Evolutionary conservation across 345 rosid species (phyloP).

Genomic region (Murraya paniculata): DNA sequence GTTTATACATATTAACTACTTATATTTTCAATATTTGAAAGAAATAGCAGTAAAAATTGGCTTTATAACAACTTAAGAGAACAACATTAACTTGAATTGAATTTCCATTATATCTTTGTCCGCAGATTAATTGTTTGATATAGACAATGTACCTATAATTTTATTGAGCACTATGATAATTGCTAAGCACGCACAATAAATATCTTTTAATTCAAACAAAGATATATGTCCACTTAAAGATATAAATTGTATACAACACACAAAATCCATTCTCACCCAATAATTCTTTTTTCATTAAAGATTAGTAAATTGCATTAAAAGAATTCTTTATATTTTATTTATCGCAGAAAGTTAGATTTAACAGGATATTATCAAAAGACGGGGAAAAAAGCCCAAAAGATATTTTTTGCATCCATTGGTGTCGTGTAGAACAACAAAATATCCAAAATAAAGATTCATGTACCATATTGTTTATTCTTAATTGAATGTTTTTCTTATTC

Average conservation of each 20-base stretch:
- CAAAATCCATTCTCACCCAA: too few species aligned
- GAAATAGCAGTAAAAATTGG: not conserved
- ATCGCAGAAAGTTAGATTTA: too few species aligned
- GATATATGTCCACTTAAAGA: not conserved
- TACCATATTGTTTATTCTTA: not conserved
- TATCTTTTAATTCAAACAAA: not conserved
- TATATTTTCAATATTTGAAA: not conserved
- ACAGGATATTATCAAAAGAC: too few species aligned
- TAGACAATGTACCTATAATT: constrained; percentile 14
- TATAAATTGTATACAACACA: not conserved
- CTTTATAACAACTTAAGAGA: not conserved
- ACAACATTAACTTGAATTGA: not conserved
- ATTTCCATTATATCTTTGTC: not conserved
- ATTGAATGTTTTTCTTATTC: not conserved
- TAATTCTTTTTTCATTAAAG: too few species aligned
- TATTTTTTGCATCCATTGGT: too few species aligned
- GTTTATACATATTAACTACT: too few species aligned
- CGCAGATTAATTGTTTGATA: constrained; percentile 16
- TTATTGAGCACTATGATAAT: not conserved
- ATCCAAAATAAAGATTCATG: not conserved
- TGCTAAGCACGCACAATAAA: not conserved
- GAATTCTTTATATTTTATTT: too few species aligned
- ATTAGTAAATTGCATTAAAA: too few species aligned
- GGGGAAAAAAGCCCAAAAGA: too few species aligned
- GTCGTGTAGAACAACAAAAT: too few species aligned